Base-by-base conservation (phyloP, 352 stramenopile genomes). In the Phytophthora litchii region DNA sequence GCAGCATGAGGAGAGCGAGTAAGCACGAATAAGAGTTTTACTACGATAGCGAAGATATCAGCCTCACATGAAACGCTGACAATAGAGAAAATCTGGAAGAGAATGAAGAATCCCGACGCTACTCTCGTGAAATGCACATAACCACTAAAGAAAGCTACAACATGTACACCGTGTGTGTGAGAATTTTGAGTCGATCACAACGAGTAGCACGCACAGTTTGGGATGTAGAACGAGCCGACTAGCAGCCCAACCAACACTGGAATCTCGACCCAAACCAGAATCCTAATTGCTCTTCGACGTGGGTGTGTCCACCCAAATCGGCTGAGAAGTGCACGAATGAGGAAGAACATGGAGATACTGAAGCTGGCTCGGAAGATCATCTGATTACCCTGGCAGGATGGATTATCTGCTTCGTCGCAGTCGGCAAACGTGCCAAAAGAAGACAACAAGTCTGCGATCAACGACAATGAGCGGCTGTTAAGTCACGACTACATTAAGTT, bases 61-160 rank as follows among this genome's bases (percentile, higher is more conserved):
- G 3, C 89, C 67, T 75, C 43, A 91, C 83, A 91, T 29, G 80
- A 83, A 17, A 82, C 78, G 50, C 83, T 85, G 57, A 91, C 72
- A 63, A 93, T 89, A 53, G 76, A 88, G 45, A 88, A 66, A 42
- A 94, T 86, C 60, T 90, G 80, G 44, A 94, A 89, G 23, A 92
- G 72, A 36, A 91, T 88, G 70, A 92, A 94, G 46, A 85, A 67
- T 0, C 77, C 72, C 1, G 83, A 93, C 1, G 75, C 54, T 2
- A 91, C 72, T 8, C 78, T 62, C 0, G 81, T 54, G 21, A 82
- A 84, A 45, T 81, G 66, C 23, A 72, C 70, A 53, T 88, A 91
- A 19, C 78, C 81, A 20, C 73, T 55, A 36, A 90, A 93, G 67
- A 93, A 90, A 7, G 29, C 81, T 91, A 23, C 8, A 23, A 35